Evolutionary conservation across 164 flowering plant species (phyloP).

Genomic region (Sedum album): DNA sequence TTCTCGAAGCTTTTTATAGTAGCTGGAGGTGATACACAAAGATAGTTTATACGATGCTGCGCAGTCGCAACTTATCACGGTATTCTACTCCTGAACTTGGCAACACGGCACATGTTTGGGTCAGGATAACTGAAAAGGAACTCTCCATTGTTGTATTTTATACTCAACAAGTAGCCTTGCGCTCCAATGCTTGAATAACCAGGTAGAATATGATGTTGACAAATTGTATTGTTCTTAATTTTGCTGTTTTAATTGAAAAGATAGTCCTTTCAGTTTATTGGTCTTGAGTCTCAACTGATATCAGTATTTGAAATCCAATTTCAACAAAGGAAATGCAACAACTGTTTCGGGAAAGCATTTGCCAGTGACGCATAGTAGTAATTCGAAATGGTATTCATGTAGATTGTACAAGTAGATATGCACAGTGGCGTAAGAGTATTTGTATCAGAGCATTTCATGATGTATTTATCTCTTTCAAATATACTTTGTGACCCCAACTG

Average conservation of each 20-base stretch:
- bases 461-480: background rate
- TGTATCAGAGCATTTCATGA: background rate
- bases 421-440: no score
- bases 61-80: background rate
- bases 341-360: no score
- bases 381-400: no score
- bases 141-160: slow-evolving; percentile 4
- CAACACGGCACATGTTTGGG: background rate
- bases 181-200: background rate
- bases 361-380: no score
- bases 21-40: background rate
- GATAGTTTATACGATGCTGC: slow-evolving; percentile 4
- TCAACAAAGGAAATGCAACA: no score
- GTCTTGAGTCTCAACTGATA: no score
- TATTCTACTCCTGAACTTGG: background rate
- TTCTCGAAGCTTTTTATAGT: background rate
- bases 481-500: slow-evolving; percentile 5
- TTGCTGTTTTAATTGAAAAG: background rate
- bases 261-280: no score
- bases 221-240: background rate
- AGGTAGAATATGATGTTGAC: background rate
- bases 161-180: background rate
- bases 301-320: no score
- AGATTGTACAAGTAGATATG: no score
- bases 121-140: background rate